These are phyloP conservation scores for Ambrosia trifida DNA, from an alignment of 129 eudicot species.

Conservation along the genomic window DNA sequence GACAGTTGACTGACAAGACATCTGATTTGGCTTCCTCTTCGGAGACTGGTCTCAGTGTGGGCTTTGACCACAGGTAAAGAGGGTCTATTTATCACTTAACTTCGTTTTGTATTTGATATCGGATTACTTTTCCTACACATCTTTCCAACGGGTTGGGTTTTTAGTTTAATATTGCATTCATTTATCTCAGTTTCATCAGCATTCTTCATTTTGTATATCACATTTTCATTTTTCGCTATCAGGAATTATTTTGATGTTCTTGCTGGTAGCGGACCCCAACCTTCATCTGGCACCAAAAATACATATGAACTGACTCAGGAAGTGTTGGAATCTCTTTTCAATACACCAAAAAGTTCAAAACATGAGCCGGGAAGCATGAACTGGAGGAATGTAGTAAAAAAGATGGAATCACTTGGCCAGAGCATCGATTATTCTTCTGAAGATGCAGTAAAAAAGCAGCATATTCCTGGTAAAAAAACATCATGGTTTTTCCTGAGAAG, in stretches of 20 bases:
- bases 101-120: neutral
- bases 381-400: constrained; percentile 88
- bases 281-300: constrained; percentile 34
- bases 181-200: neutral
- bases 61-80: constrained; percentile 58
- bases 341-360: constrained; percentile 67
- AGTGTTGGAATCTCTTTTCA: constrained; percentile 78
- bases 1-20: constrained; percentile 59
- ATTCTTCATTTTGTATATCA: neutral
- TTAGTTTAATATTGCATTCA: neutral
- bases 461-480: constrained; percentile 41
- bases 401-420: constrained; percentile 72
- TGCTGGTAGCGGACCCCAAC: constrained; percentile 36
- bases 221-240: constrained; percentile 15
- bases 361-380: constrained; percentile 75
- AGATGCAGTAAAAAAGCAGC: constrained; percentile 35
- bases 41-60: constrained; percentile 48
- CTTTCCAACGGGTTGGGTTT: neutral
- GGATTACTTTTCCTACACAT: neutral
- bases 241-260: constrained; percentile 62
- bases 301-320: constrained; percentile 61
- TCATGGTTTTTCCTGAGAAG: neutral
- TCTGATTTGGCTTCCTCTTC: constrained; percentile 76
- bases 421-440: constrained; percentile 35
- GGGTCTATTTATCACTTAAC: neutral